Conservation (phyloP, 768 basidiomycete genomes). For the Boletus rufocinnamomeus region DNA sequence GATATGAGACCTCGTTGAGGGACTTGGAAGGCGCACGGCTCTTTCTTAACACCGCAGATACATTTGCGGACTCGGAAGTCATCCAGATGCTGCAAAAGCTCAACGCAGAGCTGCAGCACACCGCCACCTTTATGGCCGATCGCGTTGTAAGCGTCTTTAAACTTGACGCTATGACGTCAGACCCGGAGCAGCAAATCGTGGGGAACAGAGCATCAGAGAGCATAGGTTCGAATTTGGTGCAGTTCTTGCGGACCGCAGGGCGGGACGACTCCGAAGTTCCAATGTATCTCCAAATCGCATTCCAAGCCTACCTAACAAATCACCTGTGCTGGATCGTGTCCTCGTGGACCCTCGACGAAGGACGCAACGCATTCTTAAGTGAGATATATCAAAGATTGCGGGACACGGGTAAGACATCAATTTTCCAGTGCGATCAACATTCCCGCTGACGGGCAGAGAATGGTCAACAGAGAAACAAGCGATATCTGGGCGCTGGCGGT, state of each 20-base stretch:
- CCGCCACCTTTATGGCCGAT: background rate
- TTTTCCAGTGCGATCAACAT: background rate
- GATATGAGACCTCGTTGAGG: background rate
- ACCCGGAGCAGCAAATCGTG: background rate
- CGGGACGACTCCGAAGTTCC: background rate
- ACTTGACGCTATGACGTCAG: background rate
- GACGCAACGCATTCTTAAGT: background rate
- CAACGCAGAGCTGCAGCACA: conserved; percentile 6
- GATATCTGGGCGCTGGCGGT: conserved; percentile 9
- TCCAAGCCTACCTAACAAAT: conserved; percentile 7
- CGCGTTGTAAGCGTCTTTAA: background rate
- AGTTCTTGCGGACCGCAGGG: background rate
- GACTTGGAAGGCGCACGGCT: conserved; percentile 1
- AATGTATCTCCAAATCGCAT: conserved; percentile 14
- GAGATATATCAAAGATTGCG: conserved; percentile 3
- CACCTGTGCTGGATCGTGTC: background rate
- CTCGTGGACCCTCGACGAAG: conserved; percentile 11
- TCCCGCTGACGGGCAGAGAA: background rate
- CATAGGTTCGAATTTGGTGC: background rate
- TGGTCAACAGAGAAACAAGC: conserved; percentile 5
- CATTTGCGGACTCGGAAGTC: conserved; percentile 2
- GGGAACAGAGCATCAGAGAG: background rate
- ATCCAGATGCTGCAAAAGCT: conserved; percentile 4
- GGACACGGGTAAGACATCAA: background rate
- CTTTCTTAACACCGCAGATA: conserved; percentile 8